phyloP scores from a whole-genome alignment of 164 flowering plant genomes.

The Amborella trichopoda region DNA sequence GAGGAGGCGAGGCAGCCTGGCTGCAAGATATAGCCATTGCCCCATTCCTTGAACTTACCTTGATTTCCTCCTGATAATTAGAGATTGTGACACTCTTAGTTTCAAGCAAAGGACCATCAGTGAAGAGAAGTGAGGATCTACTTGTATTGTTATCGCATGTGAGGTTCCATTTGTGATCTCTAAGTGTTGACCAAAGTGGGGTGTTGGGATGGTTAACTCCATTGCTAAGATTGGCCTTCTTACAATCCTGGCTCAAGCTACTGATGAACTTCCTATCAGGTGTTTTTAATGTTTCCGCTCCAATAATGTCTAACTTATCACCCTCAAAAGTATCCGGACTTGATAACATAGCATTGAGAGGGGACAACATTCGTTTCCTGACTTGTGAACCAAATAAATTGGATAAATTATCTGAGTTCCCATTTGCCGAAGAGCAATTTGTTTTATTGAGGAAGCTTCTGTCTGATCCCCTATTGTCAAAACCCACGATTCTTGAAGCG shows the following conservation, averaged over 20 bases:
- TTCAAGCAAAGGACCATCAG: slow-evolving; percentile 67
- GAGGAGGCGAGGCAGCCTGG: slow-evolving; percentile 28
- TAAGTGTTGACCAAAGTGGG: slow-evolving; percentile 21
- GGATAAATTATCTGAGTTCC: slow-evolving; percentile 10
- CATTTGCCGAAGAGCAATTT: slow-evolving; percentile 13
- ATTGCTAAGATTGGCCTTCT: slow-evolving; percentile 49
- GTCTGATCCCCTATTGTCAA: slow-evolving; percentile 25
- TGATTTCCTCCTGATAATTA: slow-evolving; percentile 19
- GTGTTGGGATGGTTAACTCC: slow-evolving; percentile 5
- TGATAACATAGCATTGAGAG: slow-evolving; percentile 41
- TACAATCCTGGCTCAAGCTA: slow-evolving; percentile 26
- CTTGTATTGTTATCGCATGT: slow-evolving; percentile 9
- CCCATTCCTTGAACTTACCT: slow-evolving; percentile 14
- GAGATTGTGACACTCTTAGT: slow-evolving; percentile 19
- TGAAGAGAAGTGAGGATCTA: slow-evolving; percentile 21
- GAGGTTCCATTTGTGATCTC: slow-evolving; percentile 20
- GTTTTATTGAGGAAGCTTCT: slow-evolving; percentile 6
- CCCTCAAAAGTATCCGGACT: slow-evolving; percentile 26
- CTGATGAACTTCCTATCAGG: neutral
- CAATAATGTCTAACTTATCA: slow-evolving; percentile 34
- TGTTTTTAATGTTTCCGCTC: slow-evolving; percentile 1
- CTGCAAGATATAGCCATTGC: slow-evolving; percentile 19
- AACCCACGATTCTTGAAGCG: slow-evolving; percentile 62
- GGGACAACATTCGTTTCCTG: slow-evolving; percentile 66
- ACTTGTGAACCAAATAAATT: slow-evolving; percentile 32